phyloP scores from a whole-genome alignment of 768 basidiomycete species.

The Gloeostereum incarnatum region DNA sequence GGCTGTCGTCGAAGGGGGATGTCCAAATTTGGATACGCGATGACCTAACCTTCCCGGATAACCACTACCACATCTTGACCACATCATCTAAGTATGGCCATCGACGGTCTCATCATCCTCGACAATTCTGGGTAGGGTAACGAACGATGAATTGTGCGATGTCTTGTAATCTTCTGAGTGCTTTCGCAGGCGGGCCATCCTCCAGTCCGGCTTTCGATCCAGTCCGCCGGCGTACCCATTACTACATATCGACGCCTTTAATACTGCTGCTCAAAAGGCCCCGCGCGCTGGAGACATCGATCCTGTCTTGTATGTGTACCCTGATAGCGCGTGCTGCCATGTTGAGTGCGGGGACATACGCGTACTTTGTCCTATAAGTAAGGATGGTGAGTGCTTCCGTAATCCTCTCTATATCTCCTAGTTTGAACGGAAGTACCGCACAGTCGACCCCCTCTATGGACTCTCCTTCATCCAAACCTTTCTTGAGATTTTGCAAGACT shows the following conservation, averaged over 20 bases:
- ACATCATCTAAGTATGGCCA: no score
- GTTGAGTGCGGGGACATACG: slow-evolving; percentile 66
- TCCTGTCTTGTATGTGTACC: slow-evolving; percentile 61
- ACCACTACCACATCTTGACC: no score
- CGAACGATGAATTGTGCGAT: neutral
- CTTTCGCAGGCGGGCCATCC: slow-evolving; percentile 55
- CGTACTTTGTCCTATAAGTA: slow-evolving; percentile 74
- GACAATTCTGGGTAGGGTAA: slow-evolving; percentile 60
- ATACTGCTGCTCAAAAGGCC: slow-evolving; percentile 57
- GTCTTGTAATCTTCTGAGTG: slow-evolving; percentile 12
- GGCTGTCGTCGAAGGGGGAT: no score
- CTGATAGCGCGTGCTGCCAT: slow-evolving; percentile 79
- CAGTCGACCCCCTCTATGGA: slow-evolving; percentile 85
- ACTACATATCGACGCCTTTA: slow-evolving; percentile 80
- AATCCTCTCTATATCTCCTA: slow-evolving; percentile 2
- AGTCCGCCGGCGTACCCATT: slow-evolving; percentile 72
- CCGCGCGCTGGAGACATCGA: slow-evolving; percentile 49
- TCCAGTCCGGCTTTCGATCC: slow-evolving; percentile 84
- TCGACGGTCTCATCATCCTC: slow-evolving; percentile 76
- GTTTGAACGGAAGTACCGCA: neutral
- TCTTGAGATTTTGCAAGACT: slow-evolving; percentile 74
- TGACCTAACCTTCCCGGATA: no score
- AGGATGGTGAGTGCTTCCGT: slow-evolving; percentile 56
- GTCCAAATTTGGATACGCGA: no score
- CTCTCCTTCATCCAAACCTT: slow-evolving; percentile 87